Evolutionary conservation across 2,329 filamentous ascomycete species (phyloP).

Genomic region (Arthroderma uncinatum): DNA sequence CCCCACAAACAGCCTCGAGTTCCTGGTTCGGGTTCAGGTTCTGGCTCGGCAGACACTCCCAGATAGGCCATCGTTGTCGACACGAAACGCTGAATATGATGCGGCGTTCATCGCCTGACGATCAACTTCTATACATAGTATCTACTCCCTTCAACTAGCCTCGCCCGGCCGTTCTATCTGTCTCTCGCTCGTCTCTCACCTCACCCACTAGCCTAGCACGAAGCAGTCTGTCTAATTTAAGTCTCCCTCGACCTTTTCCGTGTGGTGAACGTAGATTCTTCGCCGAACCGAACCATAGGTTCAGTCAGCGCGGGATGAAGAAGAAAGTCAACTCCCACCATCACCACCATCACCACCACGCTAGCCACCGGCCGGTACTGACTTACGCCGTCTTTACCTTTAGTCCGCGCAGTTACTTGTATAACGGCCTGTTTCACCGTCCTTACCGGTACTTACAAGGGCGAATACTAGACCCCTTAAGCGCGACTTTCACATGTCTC

Average conservation of each 20-base stretch:
- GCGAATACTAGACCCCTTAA: not conserved
- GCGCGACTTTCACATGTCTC: slow-evolving; percentile 4
- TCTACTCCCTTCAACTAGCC: not conserved
- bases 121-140: slow-evolving; percentile 1
- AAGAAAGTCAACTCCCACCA: not conserved
- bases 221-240: no score
- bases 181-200: not conserved
- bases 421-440: not conserved
- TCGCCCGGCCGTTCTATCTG: not conserved
- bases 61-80: not conserved
- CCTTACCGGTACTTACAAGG: not conserved
- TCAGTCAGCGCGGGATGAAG: not conserved
- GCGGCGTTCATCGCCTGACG: not conserved
- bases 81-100: no score
- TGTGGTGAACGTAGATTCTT: not conserved
- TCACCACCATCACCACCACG: not conserved
- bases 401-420: not conserved
- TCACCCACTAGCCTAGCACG: no score
- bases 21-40: no score
- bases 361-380: not conserved
- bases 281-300: slow-evolving; percentile 2
- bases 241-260: no score
- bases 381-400: not conserved
- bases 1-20: no score
- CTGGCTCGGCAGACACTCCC: not conserved